Evolutionary conservation across 768 basidiomycete genomes (phyloP), one percentile per base, ranked within the genome.

Genomic region (Collybia nuda): DNA sequence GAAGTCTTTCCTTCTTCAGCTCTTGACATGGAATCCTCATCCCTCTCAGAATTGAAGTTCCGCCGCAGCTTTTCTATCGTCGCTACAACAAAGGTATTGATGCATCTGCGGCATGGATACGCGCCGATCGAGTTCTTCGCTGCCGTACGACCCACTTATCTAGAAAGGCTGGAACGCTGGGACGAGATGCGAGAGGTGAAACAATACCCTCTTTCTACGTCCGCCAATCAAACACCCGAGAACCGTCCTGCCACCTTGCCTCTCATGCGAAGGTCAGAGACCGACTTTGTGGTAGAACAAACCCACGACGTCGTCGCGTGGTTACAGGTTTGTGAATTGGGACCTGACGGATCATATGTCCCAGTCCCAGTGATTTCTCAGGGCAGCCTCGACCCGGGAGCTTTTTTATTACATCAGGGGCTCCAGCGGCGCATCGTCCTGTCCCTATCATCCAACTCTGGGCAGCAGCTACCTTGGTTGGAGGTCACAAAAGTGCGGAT

Each of bases 51-150:
- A 53, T 77, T 98, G 54, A 88, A 84, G 64, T 90, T 98, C 68
- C 82, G 90, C 23, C 82, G 89, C 28, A 86, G 79, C 36, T 90
- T 98, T 68, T 84, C 88, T 9, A 77, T 97, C 46, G 81, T 86
- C 19, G 81, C 87, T 23, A 83, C 88, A 6, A 74, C 83, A 26
- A 90, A 86, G 62, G 85, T 91, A 9, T 67, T 91, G 40, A 74
- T 72, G 22, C 83, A 94, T 62, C 66, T 98, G 35, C 79, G 81
- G 26, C 78, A 84, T 52, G 85, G 86, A 18, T 92, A 93, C 63
- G 90, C 88, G 2, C 86, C 87, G 1, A 79, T 99, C 60, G 92
- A 97, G 60, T 89, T 98, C 66, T 98, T 95, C 57, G 96, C 90
- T 12, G 77, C 85, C 6, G 75, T 88, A 52, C 84, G 82, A 44